Base-by-base conservation (phyloP, 148 eudicot species). In the Chenopodium berlandieri region DNA sequence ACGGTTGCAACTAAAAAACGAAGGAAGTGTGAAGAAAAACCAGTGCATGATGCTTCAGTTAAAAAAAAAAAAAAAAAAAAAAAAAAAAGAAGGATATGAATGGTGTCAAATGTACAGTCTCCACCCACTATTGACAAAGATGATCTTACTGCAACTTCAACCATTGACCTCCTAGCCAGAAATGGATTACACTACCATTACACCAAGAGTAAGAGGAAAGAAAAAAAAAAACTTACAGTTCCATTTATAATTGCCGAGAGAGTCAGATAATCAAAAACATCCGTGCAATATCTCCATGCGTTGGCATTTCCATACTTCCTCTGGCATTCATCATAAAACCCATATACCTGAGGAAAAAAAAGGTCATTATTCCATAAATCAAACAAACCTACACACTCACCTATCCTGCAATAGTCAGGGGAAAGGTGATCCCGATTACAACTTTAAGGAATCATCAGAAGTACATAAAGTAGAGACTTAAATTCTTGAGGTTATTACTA, bases 231-330 rank as follows among this genome's bases (percentile, higher is more conserved):
- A 66, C 89, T 75, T 89, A 96, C 99, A 6, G 98, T 91, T 90
- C 99, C 99, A 89, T 96, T 92, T 78, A 96, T 96, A 72, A 96
- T 96, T 74, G 98, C 99, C 77, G 99, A 92, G 47, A 96, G 85
- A 71, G 99, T 96, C 81, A 96, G 88, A 83, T 92, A 94, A 85
- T 96, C 99, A 87, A 96, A 96, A 75, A 96, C 99, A 77, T 94
- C 99, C 3, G 99, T 94, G 93, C 99, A 96, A 81, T 96, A 96
- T 86, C 99, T 92, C 99, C 99, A 96, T 52, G 98, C 99, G 87
- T 96, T 96, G 76, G 99, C 98, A 86, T 96, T 96, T 81, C 99
- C 99, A 84, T 96, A 96, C 90, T 96, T 96, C 86, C 99, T 90
- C 81, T 96, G 99, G 85, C 99, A 96, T 82, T 96, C 99, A 81